phyloP scores from a whole-genome alignment of 2,329 filamentous ascomycete genomes.

The Dendrostoma leiphaemia region DNA sequence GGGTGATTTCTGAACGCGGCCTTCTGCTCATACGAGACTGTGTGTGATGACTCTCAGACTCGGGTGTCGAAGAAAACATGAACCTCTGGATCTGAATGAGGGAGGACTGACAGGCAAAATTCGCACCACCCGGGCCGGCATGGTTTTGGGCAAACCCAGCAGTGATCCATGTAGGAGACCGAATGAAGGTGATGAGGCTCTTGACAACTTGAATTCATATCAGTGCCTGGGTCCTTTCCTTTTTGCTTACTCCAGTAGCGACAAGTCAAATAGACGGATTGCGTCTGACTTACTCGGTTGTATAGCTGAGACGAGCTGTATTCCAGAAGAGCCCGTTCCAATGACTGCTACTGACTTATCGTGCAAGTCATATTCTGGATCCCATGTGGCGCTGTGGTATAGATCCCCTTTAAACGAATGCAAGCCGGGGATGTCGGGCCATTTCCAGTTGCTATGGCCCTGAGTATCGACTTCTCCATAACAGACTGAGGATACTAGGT shows the following conservation, averaged over 20 bases:
- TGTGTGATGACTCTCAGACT: too few species aligned
- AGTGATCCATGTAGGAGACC: slow-evolving; percentile 12
- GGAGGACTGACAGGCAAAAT: slow-evolving; percentile 12
- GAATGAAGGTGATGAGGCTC: slow-evolving; percentile 7
- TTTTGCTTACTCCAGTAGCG: too few species aligned
- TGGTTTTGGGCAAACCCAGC: slow-evolving; percentile 11
- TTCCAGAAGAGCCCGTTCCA: slow-evolving; percentile 4
- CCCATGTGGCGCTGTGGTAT: slow-evolving; percentile 25
- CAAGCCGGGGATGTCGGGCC: slow-evolving; percentile 24
- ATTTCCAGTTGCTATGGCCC: slow-evolving; percentile 15
- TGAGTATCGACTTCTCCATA: too few species aligned
- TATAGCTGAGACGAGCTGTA: slow-evolving; percentile 12
- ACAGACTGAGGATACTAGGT: too few species aligned
- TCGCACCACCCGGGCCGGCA: slow-evolving; percentile 8
- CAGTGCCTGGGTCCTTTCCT: too few species aligned
- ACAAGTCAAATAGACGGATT: too few species aligned
- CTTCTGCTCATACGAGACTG: slow-evolving; percentile 10
- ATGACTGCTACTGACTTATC: slow-evolving; percentile 12
- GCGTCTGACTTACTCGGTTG: not conserved
- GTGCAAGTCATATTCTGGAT: not conserved
- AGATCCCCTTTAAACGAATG: slow-evolving; percentile 24
- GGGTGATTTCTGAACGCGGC: not conserved
- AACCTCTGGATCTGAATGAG: not conserved
- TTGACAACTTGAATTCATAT: too few species aligned
- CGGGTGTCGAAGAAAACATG: too few species aligned